Evolutionary conservation across 1,139 yeast genomes (phyloP).

Genomic region (Blastobotrys serpentis): DNA sequence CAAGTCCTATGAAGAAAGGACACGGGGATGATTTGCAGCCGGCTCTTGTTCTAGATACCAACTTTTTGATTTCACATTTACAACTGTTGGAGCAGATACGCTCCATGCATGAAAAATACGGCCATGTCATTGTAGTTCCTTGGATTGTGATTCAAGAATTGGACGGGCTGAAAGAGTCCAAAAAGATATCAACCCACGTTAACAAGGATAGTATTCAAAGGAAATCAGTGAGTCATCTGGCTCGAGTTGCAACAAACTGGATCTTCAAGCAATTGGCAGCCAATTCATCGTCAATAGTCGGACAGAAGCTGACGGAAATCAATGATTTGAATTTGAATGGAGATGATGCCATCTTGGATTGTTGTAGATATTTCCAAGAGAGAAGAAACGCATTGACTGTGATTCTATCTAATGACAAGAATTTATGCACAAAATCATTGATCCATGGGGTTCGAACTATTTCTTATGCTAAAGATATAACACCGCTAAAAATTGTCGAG

Average conservation of each 20-base stretch:
- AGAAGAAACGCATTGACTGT: slow-evolving; percentile 47
- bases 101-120: slow-evolving; percentile 34
- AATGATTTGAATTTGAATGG: slow-evolving; percentile 47
- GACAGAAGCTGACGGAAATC: slow-evolving; percentile 61
- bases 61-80: slow-evolving; percentile 23
- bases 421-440: slow-evolving; percentile 75
- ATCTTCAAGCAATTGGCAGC: slow-evolving; percentile 61
- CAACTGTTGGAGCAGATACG: slow-evolving; percentile 19
- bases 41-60: slow-evolving; percentile 24
- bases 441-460: slow-evolving; percentile 67
- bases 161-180: slow-evolving; percentile 68
- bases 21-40: slow-evolving; percentile 7
- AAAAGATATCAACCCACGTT: slow-evolving; percentile 17
- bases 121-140: slow-evolving; percentile 63
- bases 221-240: slow-evolving; percentile 38
- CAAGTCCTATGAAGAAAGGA: not conserved
- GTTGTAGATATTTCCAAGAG: slow-evolving; percentile 64
- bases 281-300: slow-evolving; percentile 51
- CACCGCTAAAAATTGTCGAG: slow-evolving; percentile 57
- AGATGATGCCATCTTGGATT: slow-evolving; percentile 85
- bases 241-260: slow-evolving; percentile 81
- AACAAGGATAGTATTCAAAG: slow-evolving; percentile 8
- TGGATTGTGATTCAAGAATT: slow-evolving; percentile 67
- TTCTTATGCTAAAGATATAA: slow-evolving; percentile 58
- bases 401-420: slow-evolving; percentile 77